Evolutionary conservation across 2,329 filamentous ascomycete species (phyloP).

Genomic region (Trichoderma oligosporum): DNA sequence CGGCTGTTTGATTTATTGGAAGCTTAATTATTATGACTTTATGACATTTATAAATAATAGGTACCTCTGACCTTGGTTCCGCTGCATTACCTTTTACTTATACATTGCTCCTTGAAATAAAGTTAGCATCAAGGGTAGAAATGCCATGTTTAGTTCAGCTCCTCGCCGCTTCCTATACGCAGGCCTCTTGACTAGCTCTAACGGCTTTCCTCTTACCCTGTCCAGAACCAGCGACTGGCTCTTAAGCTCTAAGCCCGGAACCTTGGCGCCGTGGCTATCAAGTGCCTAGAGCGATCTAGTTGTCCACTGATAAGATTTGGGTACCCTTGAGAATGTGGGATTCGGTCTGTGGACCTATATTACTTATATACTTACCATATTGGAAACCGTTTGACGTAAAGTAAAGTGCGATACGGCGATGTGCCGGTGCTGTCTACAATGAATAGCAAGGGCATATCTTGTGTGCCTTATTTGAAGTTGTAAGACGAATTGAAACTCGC

Average conservation of each 20-base stretch:
- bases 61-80: too few species aligned
- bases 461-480: slow-evolving; percentile 46
- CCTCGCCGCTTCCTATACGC: slow-evolving; percentile 44
- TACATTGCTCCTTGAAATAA: too few species aligned
- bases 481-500: slow-evolving; percentile 54
- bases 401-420: slow-evolving; percentile 52
- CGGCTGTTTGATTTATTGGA: slow-evolving; percentile 10
- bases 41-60: not conserved
- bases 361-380: slow-evolving; percentile 57
- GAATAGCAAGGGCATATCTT: slow-evolving; percentile 61
- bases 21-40: slow-evolving; percentile 5
- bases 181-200: slow-evolving; percentile 44
- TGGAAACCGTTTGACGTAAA: slow-evolving; percentile 77
- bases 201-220: slow-evolving; percentile 40
- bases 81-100: too few species aligned
- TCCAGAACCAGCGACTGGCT: slow-evolving; percentile 48
- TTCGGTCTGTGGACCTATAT: slow-evolving; percentile 68
- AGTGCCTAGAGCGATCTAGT: slow-evolving; percentile 68
- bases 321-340: slow-evolving; percentile 73
- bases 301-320: slow-evolving; percentile 65
- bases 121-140: too few species aligned
- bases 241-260: slow-evolving; percentile 51
- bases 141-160: slow-evolving; percentile 42
- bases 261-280: slow-evolving; percentile 51
- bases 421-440: slow-evolving; percentile 46